These are phyloP conservation scores for Epichloe baconii DNA, from an alignment of 2,329 filamentous ascomycete genomes.

Conservation along the genomic window DNA sequence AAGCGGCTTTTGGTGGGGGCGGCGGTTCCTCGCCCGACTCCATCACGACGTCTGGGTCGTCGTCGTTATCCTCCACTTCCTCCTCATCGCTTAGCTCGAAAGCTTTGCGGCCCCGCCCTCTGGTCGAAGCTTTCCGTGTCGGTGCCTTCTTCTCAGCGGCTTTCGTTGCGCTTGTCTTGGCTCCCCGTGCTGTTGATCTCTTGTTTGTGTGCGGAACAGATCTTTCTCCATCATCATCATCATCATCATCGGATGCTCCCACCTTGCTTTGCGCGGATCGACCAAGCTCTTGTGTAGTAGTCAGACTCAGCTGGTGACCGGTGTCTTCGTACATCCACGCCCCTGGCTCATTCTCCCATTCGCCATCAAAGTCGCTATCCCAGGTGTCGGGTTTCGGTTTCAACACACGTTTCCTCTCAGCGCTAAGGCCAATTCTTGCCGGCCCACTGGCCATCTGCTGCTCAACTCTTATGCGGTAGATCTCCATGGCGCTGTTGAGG, in stretches of 20 bases:
- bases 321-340: slow-evolving; percentile 29
- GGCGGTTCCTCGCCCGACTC: slow-evolving; percentile 36
- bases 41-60: slow-evolving; percentile 39
- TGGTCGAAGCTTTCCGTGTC: slow-evolving; percentile 31
- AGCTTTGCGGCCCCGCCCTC: slow-evolving; percentile 26
- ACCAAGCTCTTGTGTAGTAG: slow-evolving; percentile 6
- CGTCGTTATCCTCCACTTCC: slow-evolving; percentile 30
- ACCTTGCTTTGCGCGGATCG: slow-evolving; percentile 9
- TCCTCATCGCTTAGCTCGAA: slow-evolving; percentile 26
- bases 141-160: slow-evolving; percentile 29
- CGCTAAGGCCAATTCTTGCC: slow-evolving; percentile 24
- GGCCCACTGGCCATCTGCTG: slow-evolving; percentile 52
- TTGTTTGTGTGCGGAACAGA: slow-evolving; percentile 21
- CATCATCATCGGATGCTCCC: slow-evolving; percentile 12
- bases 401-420: slow-evolving; percentile 31
- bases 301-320: slow-evolving; percentile 7
- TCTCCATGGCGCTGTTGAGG: slow-evolving; percentile 60
- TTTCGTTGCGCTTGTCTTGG: slow-evolving; percentile 15
- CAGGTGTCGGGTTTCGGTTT: slow-evolving; percentile 69
- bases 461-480: slow-evolving; percentile 56
- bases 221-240: slow-evolving; percentile 3
- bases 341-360: slow-evolving; percentile 69
- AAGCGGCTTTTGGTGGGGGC: slow-evolving; percentile 24
- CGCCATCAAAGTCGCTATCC: slow-evolving; percentile 82
- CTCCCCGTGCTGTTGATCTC: slow-evolving; percentile 14